Base-by-base conservation (phyloP, 2,329 filamentous ascomycete genomes). In the Trichoderma koningiopsis region DNA sequence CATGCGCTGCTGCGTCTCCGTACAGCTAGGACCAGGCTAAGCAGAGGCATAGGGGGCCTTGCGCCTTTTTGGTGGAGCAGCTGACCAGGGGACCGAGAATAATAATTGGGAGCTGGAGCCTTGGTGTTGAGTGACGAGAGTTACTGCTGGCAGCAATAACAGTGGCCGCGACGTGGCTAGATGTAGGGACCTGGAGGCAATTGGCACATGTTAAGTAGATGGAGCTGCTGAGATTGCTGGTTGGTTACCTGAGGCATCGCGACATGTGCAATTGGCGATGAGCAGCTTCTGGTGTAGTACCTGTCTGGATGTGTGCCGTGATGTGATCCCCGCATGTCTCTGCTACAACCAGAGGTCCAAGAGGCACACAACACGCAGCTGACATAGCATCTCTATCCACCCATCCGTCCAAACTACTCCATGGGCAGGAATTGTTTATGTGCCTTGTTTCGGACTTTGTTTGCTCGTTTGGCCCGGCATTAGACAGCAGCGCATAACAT, bases 1-100 rank as follows among this genome's bases (percentile, higher is more conserved):
- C 8, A 4, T 22, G 22, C 47, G 47, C 60, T 63, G 56, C 56
- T 59, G 56, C 47, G 60, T 40, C 56, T 63, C 31, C 14, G 60
- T 55, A 37, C 60, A 27, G 60, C 60, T 63, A 63, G 60, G 60
- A 63, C 60, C 60, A 63, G 60, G 31, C 60, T 63, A 63, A 40
- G 47, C 60, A 63, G 16, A 63, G 56, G 59, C 33, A 35, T 35
- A 35, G 33, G 33, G 60, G 60, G 60, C 60, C 60, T 63, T 53
- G 60, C 47, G 31, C 31, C 14, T 27, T 63, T 24, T 27, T 63
- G 60, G 60, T 63, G 60, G 60, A 63, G 60, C 35, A 53, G 22
- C 47, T 52, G 60, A 63, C 60, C 60, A 19, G 49, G 60, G 60
- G 60, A 63, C 59, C 22, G 47, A 49, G 47, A 24, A 49, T 24